Conservation (phyloP, 257 asterid genomes). For the Przewalskia tangutica region DNA sequence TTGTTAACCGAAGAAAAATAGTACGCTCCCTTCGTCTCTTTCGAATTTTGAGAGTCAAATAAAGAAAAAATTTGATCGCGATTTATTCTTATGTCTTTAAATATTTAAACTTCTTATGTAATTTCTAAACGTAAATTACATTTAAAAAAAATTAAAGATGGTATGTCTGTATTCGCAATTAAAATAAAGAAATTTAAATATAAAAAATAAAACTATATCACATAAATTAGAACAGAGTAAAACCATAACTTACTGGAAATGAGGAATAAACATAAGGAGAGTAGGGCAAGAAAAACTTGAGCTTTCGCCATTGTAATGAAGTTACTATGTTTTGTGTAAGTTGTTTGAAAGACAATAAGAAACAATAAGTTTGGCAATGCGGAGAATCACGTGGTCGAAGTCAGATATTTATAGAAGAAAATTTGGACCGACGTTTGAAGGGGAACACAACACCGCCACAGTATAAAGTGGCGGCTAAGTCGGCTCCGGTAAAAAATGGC, state of each 20-base stretch:
- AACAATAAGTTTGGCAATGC: not conserved
- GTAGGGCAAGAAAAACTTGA: not conserved
- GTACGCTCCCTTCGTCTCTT: too few relatives aligned
- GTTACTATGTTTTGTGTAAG: not conserved
- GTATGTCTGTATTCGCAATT: too few relatives aligned
- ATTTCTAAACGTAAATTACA: too few relatives aligned
- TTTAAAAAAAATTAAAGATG: too few relatives aligned
- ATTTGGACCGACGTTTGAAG: not conserved
- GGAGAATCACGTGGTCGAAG: not conserved
- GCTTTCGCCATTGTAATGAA: constrained; percentile 7
- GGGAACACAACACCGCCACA: constrained; percentile 14
- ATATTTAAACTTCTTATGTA: too few relatives aligned
- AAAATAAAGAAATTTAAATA: too few relatives aligned
- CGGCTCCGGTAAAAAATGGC: not conserved
- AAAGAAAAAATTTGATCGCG: too few relatives aligned
- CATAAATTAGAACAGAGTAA: too few relatives aligned
- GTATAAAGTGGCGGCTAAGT: constrained; percentile 14
- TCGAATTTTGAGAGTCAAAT: too few relatives aligned
- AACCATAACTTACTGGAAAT: constrained; percentile 16
- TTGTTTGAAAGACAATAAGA: not conserved
- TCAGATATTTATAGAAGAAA: not conserved
- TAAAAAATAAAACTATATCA: too few relatives aligned
- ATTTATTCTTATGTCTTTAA: too few relatives aligned
- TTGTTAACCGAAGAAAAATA: too few relatives aligned
- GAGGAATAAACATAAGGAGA: constrained; percentile 1